A percentile compares a stretch with the other conserved stretches of the same genome.
Evolutionary conservation across 345 rosid species (phyloP).

Genomic region (Nephelium lappaceum): DNA sequence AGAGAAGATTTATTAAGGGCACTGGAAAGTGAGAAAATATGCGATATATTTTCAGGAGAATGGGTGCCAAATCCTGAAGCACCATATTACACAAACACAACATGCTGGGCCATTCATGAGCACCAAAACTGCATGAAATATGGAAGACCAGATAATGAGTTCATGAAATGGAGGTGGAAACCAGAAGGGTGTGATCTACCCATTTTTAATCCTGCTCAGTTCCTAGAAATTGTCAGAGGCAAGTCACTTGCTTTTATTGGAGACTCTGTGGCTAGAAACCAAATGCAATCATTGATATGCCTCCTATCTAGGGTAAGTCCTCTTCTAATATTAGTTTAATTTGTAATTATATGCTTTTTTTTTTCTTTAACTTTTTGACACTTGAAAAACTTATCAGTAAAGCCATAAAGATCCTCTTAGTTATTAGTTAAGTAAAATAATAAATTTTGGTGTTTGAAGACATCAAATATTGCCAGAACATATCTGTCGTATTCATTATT

Average conservation of each 20-base stretch:
- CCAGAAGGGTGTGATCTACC: constrained; percentile 78
- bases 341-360: too few species aligned
- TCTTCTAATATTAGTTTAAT: too few species aligned
- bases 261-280: constrained; percentile 89
- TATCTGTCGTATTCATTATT: too few species aligned
- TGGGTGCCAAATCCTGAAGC: constrained; percentile 77
- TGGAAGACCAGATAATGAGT: constrained; percentile 75
- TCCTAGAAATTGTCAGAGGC: constrained; percentile 69
- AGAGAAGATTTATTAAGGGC: background rate
- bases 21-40: background rate
- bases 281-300: constrained; percentile 96
- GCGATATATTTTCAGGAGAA: constrained; percentile 83
- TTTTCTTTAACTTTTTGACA: too few species aligned
- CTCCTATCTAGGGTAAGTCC: constrained; percentile 77
- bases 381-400: too few species aligned
- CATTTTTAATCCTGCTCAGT: constrained; percentile 67
- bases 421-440: too few species aligned
- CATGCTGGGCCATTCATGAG: constrained; percentile 94
- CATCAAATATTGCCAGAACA: too few species aligned
- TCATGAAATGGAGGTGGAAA: constrained; percentile 83
- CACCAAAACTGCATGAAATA: constrained; percentile 95
- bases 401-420: too few species aligned
- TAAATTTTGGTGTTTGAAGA: too few species aligned
- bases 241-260: constrained; percentile 89
- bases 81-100: constrained; percentile 85